Evolutionary conservation across 345 rosid species (phyloP).

Genomic region (Syzygium aromaticum): DNA sequence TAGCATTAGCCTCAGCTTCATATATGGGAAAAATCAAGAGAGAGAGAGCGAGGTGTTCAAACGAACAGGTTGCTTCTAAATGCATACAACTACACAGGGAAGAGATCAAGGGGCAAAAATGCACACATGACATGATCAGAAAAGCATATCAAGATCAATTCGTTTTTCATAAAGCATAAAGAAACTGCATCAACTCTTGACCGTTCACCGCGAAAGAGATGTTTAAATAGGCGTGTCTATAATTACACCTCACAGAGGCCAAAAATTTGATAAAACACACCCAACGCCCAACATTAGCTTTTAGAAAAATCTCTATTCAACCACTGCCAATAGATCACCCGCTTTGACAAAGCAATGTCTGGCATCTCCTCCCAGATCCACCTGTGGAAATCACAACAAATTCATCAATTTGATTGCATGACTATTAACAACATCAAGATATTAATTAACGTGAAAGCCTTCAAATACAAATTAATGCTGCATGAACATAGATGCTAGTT

Average conservation of each 20-base stretch:
- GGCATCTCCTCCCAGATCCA: constrained; percentile 62
- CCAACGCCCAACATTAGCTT: neutral
- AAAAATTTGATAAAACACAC: neutral
- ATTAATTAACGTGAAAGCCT: neutral
- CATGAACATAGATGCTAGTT: neutral
- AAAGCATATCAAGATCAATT: neutral
- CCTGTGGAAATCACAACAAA: constrained; percentile 19
- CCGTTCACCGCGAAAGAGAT: neutral
- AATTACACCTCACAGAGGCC: neutral
- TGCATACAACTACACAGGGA: neutral
- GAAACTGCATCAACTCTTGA: neutral
- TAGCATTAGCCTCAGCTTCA: neutral
- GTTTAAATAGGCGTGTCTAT: neutral
- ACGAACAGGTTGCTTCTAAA: neutral
- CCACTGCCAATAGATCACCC: constrained; percentile 77
- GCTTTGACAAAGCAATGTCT: constrained; percentile 78
- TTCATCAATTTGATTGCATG: neutral
- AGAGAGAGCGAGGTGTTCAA: neutral
- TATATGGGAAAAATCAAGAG: neutral
- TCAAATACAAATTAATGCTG: neutral
- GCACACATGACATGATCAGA: neutral
- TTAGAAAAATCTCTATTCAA: constrained; percentile 27
- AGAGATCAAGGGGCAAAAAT: neutral
- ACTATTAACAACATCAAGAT: neutral
- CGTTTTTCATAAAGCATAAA: neutral